A percentile compares a stretch with the other conserved stretches of the same genome.
Evolutionary conservation across 2,329 filamentous ascomycete species (phyloP).

Genomic region (Pseudogymnoascus sp.): DNA sequence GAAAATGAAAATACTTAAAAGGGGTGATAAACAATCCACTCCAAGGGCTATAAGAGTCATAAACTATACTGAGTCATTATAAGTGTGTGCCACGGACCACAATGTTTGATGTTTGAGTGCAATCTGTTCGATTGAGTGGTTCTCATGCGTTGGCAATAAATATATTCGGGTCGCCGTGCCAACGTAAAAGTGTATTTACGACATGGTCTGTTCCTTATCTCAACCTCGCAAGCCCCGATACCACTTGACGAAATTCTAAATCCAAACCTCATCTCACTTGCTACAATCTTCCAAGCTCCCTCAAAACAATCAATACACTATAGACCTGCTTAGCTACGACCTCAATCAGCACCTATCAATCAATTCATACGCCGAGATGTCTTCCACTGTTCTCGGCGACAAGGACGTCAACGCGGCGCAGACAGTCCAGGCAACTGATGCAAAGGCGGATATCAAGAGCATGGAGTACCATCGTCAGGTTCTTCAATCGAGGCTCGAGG

Average conservation of each 20-base stretch:
- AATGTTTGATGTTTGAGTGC: not conserved
- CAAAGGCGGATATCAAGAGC: conserved; percentile 46
- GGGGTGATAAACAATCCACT: not conserved
- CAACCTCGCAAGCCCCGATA: not conserved
- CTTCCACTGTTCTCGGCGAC: conserved; percentile 50
- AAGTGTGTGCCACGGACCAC: not conserved
- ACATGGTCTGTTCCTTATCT: not conserved
- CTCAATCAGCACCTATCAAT: not conserved
- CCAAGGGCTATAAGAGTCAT: not conserved
- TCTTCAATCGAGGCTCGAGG: conserved; percentile 61
- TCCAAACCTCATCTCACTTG: not conserved
- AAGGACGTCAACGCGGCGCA: conserved; percentile 52
- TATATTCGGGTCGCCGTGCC: not conserved
- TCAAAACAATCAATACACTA: not conserved
- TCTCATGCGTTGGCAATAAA: not conserved
- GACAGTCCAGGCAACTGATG: conserved; percentile 22
- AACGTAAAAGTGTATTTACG: conserved; percentile 5
- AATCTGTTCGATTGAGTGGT: conserved; percentile 4
- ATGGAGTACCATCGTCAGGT: conserved; percentile 74
- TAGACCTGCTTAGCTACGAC: not conserved
- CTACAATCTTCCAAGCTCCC: not conserved
- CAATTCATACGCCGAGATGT: conserved; percentile 35
- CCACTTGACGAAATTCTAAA: conserved; percentile 3
- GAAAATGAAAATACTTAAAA: not conserved
- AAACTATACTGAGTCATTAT: not conserved